phyloP scores from a whole-genome alignment of 73 alveolate species.

The Paramecium pentaurelia region DNA sequence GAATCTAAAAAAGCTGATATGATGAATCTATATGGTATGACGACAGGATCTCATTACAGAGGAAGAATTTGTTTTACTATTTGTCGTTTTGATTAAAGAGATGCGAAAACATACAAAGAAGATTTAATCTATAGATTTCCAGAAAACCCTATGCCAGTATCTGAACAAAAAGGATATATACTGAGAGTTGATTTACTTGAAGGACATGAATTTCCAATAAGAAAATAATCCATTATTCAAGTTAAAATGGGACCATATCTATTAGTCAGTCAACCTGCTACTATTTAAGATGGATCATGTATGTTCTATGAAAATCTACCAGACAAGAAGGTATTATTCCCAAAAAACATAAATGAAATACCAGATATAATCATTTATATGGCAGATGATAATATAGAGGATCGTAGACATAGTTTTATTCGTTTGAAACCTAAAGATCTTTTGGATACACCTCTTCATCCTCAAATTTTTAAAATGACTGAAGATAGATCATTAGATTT shows the following conservation, averaged over 20 bases:
- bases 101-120: constrained; percentile 66
- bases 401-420: constrained; percentile 71
- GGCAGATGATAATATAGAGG: constrained; percentile 61
- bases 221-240: constrained; percentile 59
- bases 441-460: neutral
- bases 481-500: constrained; percentile 79
- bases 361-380: constrained; percentile 75
- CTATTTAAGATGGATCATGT: constrained; percentile 50
- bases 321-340: constrained; percentile 67
- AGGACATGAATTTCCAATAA: constrained; percentile 76
- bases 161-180: constrained; percentile 63
- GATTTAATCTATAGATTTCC: constrained; percentile 69
- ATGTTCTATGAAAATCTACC: constrained; percentile 71
- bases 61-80: constrained; percentile 72
- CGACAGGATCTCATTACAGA: constrained; percentile 76
- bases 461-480: constrained; percentile 36
- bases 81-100: constrained; percentile 62
- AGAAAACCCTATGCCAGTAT: constrained; percentile 71
- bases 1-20: constrained; percentile 71
- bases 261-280: constrained; percentile 23
- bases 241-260: constrained; percentile 77
- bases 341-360: constrained; percentile 64
- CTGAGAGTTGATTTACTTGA: constrained; percentile 74
- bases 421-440: constrained; percentile 65
- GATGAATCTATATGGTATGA: constrained; percentile 72